Evolutionary conservation across 805 yeast genomes (phyloP).

Genomic region (Dipodascopsis tothii): DNA sequence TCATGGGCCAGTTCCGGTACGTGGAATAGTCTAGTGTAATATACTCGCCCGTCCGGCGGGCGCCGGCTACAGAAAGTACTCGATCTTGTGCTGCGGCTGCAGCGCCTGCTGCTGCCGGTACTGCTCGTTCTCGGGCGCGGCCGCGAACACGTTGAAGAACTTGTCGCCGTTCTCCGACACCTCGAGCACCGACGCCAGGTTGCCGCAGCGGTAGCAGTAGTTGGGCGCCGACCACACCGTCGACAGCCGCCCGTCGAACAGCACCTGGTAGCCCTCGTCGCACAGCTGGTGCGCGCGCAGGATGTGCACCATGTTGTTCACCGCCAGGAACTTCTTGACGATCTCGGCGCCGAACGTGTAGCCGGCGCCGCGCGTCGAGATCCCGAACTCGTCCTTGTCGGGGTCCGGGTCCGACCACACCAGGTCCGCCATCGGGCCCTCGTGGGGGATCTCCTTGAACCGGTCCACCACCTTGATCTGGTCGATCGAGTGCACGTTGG

Average conservation of each 20-base stretch:
- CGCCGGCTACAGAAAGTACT: constrained; percentile 18
- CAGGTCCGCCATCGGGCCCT: constrained; percentile 98
- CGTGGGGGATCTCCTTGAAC: constrained; percentile 93
- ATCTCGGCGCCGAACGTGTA: constrained; percentile 90
- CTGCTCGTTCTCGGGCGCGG: constrained; percentile 85
- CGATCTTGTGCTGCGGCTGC: constrained; percentile 14
- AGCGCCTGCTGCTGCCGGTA: constrained; percentile 27
- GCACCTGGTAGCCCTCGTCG: constrained; percentile 89
- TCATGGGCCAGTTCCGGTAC: constrained; percentile 74
- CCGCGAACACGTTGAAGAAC: constrained; percentile 87
- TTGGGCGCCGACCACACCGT: constrained; percentile 99
- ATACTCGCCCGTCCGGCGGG: too few relatives aligned
- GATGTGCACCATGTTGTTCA: constrained; percentile 72
- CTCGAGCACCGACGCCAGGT: constrained; percentile 94
- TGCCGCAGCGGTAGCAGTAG: constrained; percentile 94
- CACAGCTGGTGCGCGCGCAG: constrained; percentile 94
- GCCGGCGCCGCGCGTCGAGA: constrained; percentile 96
- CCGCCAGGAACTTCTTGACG: constrained; percentile 72
- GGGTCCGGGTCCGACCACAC: constrained; percentile 99
- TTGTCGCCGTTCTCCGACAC: constrained; percentile 60
- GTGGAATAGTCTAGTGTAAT: constrained; percentile 47
- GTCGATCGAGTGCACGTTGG: constrained; percentile 87
- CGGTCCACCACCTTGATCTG: constrained; percentile 86
- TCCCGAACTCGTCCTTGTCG: constrained; percentile 66
- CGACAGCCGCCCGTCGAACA: constrained; percentile 82